Base-by-base conservation (phyloP, 2,329 filamentous ascomycete species). In the Sclerotinia minor region DNA sequence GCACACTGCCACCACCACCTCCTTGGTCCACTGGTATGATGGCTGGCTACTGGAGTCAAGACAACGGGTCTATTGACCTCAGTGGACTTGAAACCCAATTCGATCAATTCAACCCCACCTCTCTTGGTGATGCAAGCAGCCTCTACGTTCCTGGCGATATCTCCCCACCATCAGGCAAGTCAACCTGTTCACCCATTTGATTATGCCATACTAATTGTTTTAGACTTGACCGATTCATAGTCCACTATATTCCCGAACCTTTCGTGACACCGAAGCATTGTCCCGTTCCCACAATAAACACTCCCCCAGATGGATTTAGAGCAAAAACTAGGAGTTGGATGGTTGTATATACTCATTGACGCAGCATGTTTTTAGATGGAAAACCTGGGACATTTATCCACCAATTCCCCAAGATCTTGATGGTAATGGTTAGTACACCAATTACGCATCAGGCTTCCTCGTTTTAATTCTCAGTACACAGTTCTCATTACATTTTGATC, bases 1-100 rank as follows among this genome's bases (percentile, higher is more conserved):
- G 60, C 9, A 8, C 47, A 41, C 15, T 53, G 26, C 60, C 29
- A 26, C 47, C 32, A n/a, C 32, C 60, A 19, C n/a, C 32, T 19
- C 63, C 49, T 32, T 55, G 47, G 47, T 55, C 47, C 38, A 47
- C 26, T 65, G 63, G 63, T 47, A 65, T 65, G 63, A 57, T 65
- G 63, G 63, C 63, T 32, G 63, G 63, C 5, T 65, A 53, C 32
- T 65, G 63, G 49, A 54, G 47, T 57, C 63, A 47, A 6, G 63
- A 65, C 5, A 45, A n/a, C 2, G 38, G 38, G 3, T 32, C 63
- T 41, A 19, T 65, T 21, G 38, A 65, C 21, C 19, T 65, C 13
- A 44, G 5, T 24, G 17, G 21, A 11, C 26, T 65, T 5, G 19
- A 15, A 1, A 32, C 4, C 21, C n/a, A 17, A 19, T 44, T 44